These are phyloP conservation scores for Trametes meyenii DNA, from an alignment of 768 basidiomycete genomes.

Conservation along the genomic window DNA sequence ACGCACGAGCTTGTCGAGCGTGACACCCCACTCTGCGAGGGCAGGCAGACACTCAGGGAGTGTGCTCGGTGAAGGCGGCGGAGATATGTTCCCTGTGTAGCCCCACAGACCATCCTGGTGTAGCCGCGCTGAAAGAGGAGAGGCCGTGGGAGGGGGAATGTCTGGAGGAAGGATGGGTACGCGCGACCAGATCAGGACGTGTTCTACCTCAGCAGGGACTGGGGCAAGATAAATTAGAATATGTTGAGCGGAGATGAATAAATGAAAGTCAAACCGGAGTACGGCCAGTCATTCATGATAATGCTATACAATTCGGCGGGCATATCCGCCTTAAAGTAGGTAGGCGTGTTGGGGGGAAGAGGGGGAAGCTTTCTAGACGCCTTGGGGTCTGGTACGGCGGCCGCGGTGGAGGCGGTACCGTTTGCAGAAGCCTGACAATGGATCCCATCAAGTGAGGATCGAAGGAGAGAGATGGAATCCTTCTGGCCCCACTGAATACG, in stretches of 20 bases:
- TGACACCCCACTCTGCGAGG: slow-evolving; percentile 71
- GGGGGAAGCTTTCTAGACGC: slow-evolving; percentile 28
- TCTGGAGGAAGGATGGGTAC: slow-evolving; percentile 69
- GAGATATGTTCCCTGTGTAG: slow-evolving; percentile 63
- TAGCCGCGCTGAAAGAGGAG: slow-evolving; percentile 53
- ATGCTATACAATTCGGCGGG: slow-evolving; percentile 64
- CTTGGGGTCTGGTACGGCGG: not conserved
- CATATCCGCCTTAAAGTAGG: slow-evolving; percentile 69
- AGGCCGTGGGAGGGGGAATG: slow-evolving; percentile 42
- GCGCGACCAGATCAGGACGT: slow-evolving; percentile 77
- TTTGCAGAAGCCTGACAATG: slow-evolving; percentile 3
- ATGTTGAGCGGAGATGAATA: not conserved
- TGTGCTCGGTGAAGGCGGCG: slow-evolving; percentile 61
- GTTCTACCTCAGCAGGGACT: slow-evolving; percentile 76
- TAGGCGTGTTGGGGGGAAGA: slow-evolving; percentile 43
- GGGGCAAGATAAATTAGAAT: not conserved
- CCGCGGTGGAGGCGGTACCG: not conserved
- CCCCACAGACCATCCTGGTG: slow-evolving; percentile 82
- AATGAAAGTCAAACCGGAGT: slow-evolving; percentile 57
- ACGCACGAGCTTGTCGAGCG: slow-evolving; percentile 58
- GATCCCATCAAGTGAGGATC: slow-evolving; percentile 49
- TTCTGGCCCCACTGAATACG: slow-evolving; percentile 78
- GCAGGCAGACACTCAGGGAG: slow-evolving; percentile 61
- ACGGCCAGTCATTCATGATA: slow-evolving; percentile 87
- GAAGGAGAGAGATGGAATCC: slow-evolving; percentile 64